Conservation (phyloP, 176 grass and related monocot genomes). For the barley (Hordeum vulgare) region DNA sequence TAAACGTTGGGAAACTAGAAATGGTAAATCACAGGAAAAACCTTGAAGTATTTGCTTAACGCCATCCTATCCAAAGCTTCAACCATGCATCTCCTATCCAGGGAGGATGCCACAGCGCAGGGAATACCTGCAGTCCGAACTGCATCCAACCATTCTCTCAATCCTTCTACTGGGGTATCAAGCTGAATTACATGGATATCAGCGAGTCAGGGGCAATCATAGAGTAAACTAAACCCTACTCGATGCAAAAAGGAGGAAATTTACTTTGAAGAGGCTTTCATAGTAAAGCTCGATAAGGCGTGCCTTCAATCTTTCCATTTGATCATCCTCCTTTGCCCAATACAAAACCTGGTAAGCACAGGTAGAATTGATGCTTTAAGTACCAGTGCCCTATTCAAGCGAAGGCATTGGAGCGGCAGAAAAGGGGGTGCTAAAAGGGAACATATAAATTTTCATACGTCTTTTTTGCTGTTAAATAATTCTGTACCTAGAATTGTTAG, state of each 20-base stretch:
- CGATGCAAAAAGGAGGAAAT: neutral
- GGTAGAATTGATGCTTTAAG: neutral
- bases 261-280: conserved; percentile 82
- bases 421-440: neutral
- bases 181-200: conserved; percentile 39
- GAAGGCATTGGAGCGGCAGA: neutral
- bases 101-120: conserved; percentile 76
- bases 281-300: conserved; percentile 72
- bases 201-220: neutral
- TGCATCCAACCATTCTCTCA: conserved; percentile 93
- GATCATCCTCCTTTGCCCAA: conserved; percentile 70
- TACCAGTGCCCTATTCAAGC: neutral
- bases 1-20: neutral
- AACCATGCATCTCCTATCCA: conserved; percentile 76
- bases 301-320: conserved; percentile 80
- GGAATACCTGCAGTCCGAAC: conserved; percentile 80
- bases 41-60: conserved; percentile 89
- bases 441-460: neutral
- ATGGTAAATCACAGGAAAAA: neutral
- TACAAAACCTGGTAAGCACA: conserved; percentile 59
- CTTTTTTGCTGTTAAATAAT: neutral
- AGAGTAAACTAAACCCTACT: neutral
- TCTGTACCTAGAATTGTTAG: neutral
- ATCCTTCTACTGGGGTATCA: conserved; percentile 67
- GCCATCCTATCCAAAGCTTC: conserved; percentile 78